A percentile compares a stretch with the other conserved stretches of the same genome.
These are phyloP conservation scores for Pichia sp. DNA, from an alignment of 1,139 yeast genomes.

Conservation along the genomic window DNA sequence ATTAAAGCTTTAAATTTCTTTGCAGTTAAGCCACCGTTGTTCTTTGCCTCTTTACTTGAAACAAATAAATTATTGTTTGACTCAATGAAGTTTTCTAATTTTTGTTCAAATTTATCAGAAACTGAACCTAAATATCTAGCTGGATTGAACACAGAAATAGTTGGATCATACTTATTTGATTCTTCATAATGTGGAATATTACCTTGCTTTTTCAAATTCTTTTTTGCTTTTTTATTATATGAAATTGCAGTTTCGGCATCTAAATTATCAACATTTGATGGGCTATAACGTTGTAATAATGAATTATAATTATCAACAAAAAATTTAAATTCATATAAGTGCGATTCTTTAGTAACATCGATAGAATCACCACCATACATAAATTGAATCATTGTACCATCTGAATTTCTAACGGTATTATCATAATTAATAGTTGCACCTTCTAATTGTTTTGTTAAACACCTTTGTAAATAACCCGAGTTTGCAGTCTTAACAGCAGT, in stretches of 20 bases:
- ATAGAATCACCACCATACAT: constrained; percentile 96
- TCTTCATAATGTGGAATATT: constrained; percentile 59
- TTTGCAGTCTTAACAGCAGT: constrained; percentile 98
- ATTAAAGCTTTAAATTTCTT: constrained; percentile 92
- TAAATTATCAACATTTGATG: constrained; percentile 68
- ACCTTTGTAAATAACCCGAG: constrained; percentile 97
- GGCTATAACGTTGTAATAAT: constrained; percentile 78
- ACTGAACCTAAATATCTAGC: constrained; percentile 88
- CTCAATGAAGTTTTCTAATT: constrained; percentile 64
- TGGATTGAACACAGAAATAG: constrained; percentile 78
- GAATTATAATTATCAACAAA: constrained; percentile 89
- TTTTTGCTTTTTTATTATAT: constrained; percentile 77
- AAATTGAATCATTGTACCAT: constrained; percentile 90
- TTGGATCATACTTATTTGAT: constrained; percentile 73
- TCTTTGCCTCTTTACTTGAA: constrained; percentile 41
- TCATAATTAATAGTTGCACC: constrained; percentile 95
- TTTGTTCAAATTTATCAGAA: constrained; percentile 80
- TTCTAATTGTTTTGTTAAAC: constrained; percentile 95
- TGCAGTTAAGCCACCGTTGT: constrained; percentile 53
- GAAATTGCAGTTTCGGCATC: constrained; percentile 77
- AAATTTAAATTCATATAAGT: constrained; percentile 89
- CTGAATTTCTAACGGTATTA: constrained; percentile 92
- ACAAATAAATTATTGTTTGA: constrained; percentile 50
- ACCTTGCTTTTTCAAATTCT: constrained; percentile 61
- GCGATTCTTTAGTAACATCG: constrained; percentile 91